Evolutionary conservation across 2,329 filamentous ascomycete species (phyloP).

Genomic region (Coniochaeta ligniaria): DNA sequence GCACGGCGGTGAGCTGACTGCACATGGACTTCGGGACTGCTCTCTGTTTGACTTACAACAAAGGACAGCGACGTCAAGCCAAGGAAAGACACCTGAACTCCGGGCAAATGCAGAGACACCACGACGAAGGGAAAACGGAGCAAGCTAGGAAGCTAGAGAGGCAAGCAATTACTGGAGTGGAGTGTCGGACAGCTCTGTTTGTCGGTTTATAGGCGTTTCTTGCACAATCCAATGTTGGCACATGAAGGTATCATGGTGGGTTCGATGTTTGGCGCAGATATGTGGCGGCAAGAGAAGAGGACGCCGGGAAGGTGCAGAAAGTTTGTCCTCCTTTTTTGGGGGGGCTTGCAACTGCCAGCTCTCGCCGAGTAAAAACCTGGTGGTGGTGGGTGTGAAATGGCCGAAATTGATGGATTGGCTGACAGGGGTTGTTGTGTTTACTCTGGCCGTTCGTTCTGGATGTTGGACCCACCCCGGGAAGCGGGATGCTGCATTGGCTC

Average conservation of each 20-base stretch:
- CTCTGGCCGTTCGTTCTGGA: background rate
- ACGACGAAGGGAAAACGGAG: background rate
- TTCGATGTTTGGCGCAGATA: background rate
- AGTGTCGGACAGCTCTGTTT: background rate
- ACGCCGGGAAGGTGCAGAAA: background rate
- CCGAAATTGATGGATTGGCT: background rate
- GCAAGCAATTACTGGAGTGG: background rate
- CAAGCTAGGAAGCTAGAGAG: background rate
- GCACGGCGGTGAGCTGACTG: background rate
- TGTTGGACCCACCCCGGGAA: background rate
- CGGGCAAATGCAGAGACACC: slow-evolving; percentile 1
- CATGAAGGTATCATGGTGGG: background rate
- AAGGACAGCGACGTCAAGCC: background rate
- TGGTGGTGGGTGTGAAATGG: background rate
- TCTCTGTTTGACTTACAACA: background rate
- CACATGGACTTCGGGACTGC: background rate
- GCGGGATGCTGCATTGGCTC: background rate
- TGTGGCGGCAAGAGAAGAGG: background rate
- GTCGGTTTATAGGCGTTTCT: background rate
- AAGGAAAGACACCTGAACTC: slow-evolving; percentile 3
- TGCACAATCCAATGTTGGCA: background rate
- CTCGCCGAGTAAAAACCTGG: background rate
- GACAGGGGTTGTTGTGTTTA: slow-evolving; percentile 1
- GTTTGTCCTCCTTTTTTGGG: background rate
- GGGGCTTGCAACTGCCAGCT: background rate